These are phyloP conservation scores for Apiotrichum gamsii DNA, from an alignment of 1,284 basidiomycete species.

Conservation along the genomic window DNA sequence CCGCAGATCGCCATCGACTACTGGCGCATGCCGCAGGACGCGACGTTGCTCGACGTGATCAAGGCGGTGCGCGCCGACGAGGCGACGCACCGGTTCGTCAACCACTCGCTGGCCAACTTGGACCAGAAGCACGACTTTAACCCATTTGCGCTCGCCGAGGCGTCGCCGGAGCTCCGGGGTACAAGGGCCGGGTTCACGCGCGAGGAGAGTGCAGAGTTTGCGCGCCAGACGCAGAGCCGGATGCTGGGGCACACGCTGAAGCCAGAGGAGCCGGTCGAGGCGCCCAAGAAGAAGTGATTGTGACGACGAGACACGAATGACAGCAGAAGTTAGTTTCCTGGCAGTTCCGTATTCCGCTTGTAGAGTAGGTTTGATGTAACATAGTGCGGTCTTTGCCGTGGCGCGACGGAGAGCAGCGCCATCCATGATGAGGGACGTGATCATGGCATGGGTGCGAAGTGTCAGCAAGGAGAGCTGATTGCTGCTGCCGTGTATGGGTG, in stretches of 20 bases:
- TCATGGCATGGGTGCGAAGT: not conserved
- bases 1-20: constrained; percentile 87
- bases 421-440: too few species aligned
- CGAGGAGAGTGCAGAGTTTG: constrained; percentile 58
- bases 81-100: constrained; percentile 83
- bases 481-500: too few species aligned
- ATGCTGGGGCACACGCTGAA: constrained; percentile 10
- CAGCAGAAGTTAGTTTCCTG: too few species aligned
- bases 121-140: constrained; percentile 71
- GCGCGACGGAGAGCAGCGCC: too few species aligned
- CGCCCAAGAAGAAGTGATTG: too few species aligned
- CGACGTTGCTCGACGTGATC: constrained; percentile 78
- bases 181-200: constrained; percentile 66
- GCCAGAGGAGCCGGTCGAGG: too few species aligned
- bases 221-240: constrained; percentile 42
- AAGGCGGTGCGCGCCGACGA: constrained; percentile 90
- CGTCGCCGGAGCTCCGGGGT: constrained; percentile 74
- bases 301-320: too few species aligned
- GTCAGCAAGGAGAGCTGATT: not conserved
- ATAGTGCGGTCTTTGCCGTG: too few species aligned
- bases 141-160: constrained; percentile 85
- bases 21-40: constrained; percentile 70
- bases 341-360: too few species aligned
- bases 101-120: constrained; percentile 84
- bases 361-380: too few species aligned